phyloP scores from a whole-genome alignment of 2,329 filamentous ascomycete genomes.

The Ophiocordyceps sinensis region DNA sequence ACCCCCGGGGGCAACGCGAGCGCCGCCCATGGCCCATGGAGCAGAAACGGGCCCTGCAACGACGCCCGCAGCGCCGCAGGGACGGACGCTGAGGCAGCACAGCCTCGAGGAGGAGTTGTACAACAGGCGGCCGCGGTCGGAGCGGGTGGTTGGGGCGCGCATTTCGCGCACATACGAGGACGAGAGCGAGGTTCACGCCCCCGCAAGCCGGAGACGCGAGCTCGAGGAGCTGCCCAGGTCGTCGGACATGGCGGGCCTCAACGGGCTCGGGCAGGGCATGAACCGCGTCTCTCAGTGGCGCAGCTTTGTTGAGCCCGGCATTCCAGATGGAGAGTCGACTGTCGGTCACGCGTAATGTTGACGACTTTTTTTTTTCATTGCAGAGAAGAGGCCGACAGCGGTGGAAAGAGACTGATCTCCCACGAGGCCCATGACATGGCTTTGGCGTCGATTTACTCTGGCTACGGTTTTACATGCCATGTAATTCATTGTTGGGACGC shows the following conservation, averaged over 20 bases:
- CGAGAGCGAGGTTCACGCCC: constrained; percentile 13
- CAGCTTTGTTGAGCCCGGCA: constrained; percentile 29
- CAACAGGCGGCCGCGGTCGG: constrained; percentile 13
- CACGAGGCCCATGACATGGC: neutral
- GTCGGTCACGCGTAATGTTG: neutral
- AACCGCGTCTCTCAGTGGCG: constrained; percentile 34
- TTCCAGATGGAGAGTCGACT: constrained; percentile 17
- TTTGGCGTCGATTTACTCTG: too few relatives aligned
- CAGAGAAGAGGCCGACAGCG: neutral
- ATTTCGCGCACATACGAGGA: constrained; percentile 17
- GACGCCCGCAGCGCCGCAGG: neutral
- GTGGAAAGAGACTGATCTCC: neutral
- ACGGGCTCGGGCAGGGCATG: constrained; percentile 26
- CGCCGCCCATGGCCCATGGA: neutral
- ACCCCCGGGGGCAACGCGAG: constrained; percentile 8
- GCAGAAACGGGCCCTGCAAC: constrained; percentile 1
- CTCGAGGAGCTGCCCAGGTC: constrained; percentile 17
- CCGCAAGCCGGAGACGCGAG: constrained; percentile 13
- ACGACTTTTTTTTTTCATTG: neutral
- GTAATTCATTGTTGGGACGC: too few relatives aligned
- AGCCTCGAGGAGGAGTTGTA: constrained; percentile 24
- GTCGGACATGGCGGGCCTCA: constrained; percentile 33
- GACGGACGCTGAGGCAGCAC: constrained; percentile 18
- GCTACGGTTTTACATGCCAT: too few relatives aligned
- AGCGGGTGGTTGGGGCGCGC: constrained; percentile 13